Conservation (phyloP, 2,329 filamentous ascomycete species). For the Cladophialophora immunda region DNA sequence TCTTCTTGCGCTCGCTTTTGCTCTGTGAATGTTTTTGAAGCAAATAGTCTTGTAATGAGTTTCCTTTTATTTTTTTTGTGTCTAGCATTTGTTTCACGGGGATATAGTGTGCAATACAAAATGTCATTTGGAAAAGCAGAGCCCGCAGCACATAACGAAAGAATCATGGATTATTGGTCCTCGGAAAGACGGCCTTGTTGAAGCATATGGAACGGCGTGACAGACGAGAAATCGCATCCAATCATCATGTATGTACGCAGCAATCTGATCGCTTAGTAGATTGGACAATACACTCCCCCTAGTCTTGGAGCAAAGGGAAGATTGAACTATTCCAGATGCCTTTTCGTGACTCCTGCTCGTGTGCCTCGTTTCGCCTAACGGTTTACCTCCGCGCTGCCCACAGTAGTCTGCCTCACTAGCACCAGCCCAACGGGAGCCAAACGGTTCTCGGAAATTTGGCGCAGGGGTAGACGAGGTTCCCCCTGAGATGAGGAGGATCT, state of each 20-base stretch:
- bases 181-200: neutral
- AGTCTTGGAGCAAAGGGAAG: neutral
- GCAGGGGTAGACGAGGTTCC: neutral
- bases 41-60: conserved; percentile 6
- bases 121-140: neutral
- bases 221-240: neutral
- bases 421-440: neutral
- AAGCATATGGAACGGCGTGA: conserved; percentile 1
- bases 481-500: neutral
- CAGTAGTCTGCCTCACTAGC: neutral
- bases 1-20: conserved; percentile 16
- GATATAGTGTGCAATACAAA: conserved; percentile 23
- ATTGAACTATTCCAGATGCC: neutral
- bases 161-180: neutral
- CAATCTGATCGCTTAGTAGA: neutral
- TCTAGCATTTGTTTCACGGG: neutral
- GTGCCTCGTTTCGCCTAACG: neutral
- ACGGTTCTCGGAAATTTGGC: neutral
- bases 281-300: neutral
- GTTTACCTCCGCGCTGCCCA: no score
- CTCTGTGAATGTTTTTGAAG: conserved; percentile 14
- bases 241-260: neutral
- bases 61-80: conserved; percentile 9
- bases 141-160: conserved; percentile 6
- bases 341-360: no score